Base-by-base conservation (phyloP, 2,329 filamentous ascomycete genomes). In the Ascochyta clinopodiicola region DNA sequence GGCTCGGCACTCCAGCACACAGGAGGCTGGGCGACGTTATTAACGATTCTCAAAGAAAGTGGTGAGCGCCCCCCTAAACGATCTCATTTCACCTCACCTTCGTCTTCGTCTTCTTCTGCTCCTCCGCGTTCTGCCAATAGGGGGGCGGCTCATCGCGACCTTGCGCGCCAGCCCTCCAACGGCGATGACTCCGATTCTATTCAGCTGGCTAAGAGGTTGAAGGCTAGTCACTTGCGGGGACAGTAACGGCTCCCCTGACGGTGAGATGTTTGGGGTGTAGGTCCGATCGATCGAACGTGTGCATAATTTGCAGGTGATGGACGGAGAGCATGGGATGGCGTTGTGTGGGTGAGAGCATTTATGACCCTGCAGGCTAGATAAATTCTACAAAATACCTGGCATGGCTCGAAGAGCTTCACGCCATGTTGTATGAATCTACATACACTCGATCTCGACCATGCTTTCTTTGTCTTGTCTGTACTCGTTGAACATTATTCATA, bases 11-110 rank as follows among this genome's bases (percentile, higher is more conserved):
- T 99, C 66, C 86, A 92, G 77, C 89, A 92, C 68, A 93, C 90
- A 68, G 85, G 89, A 72, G 95, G 95, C 71, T 99, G 95, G 95
- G 90, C 93, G 77, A 98, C 92, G 56, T 84, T 99, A 72, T 84
- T 94, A 79, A 89, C 90, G 77, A 96, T 99, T 76, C 86, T 98
- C 80, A 87, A 95, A 87, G 90, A 92, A 86, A 92, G 91, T 85
- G 92, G 93, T 96, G 93, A 96, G 90, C 89, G 89, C 86, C 86
- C 89, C 86, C 88, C 88, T 78, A 96, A 95, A 84, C 90, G 82
- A 75, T 72, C 72, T 47, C 69, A 64, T 66, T 60, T 62, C 50
- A 64, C 63, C 57, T 61, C 70, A 40, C 69, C 62, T 63, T 57
- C 62, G 49, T 64, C 62, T 60, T 61, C 70, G 44, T 51, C 61